Percentiles rank a stretch among this genome's conserved stretches.
These are phyloP conservation scores for Corymbia citriodora DNA, from an alignment of 441 rosid genomes.

Conservation along the genomic window DNA sequence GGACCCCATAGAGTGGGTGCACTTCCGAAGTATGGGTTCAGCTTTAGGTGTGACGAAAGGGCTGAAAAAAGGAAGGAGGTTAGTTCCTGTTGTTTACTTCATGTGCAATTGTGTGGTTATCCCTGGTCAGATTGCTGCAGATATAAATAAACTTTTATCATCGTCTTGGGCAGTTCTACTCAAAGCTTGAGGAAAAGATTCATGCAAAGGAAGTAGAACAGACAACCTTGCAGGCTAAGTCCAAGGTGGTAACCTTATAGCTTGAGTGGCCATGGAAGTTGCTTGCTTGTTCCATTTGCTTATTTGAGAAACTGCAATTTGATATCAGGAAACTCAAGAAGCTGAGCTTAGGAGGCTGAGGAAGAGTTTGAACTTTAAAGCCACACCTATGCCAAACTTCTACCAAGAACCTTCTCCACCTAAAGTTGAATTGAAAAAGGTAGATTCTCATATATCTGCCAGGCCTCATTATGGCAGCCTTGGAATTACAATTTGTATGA, in stretches of 20 bases:
- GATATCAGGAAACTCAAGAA: slow-evolving; percentile 2
- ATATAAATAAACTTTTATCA: background rate
- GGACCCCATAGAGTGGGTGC: background rate
- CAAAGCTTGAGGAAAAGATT: slow-evolving; percentile 2
- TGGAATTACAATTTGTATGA: background rate
- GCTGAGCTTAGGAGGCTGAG: slow-evolving; percentile 3
- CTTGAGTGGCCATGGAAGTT: background rate
- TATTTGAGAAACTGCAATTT: background rate
- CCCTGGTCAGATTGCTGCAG: background rate
- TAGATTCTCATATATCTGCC: background rate
- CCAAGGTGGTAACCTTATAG: slow-evolving; percentile 2
- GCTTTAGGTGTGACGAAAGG: background rate
- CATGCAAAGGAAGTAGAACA: slow-evolving; percentile 3
- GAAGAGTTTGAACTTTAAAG: slow-evolving; percentile 5
- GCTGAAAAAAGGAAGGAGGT: slow-evolving; percentile 6
- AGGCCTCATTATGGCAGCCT: background rate
- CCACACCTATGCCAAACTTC: slow-evolving; percentile 6
- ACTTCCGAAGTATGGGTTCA: slow-evolving; percentile 3
- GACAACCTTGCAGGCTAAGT: slow-evolving; percentile 5
- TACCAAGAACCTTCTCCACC: slow-evolving; percentile 3
- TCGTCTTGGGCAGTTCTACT: background rate
- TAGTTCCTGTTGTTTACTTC: background rate
- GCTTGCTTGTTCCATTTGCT: background rate
- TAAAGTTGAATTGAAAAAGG: background rate
- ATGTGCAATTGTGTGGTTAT: background rate